Evolutionary conservation across 2,329 filamentous ascomycete species (phyloP).

Genomic region (Aspergillus neoniger): DNA sequence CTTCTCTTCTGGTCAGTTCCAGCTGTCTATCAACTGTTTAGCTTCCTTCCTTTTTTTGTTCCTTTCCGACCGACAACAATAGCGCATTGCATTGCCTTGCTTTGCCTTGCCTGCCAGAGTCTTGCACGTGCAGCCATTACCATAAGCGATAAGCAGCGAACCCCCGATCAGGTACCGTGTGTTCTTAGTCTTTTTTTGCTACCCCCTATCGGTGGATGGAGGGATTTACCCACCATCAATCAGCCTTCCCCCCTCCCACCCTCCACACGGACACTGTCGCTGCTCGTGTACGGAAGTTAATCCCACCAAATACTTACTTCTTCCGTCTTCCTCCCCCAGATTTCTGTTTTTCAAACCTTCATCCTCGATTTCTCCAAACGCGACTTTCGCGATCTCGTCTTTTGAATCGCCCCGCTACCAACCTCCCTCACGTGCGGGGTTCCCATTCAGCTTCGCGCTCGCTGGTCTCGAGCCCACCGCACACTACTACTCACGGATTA

Average conservation of each 20-base stretch:
- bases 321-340: background rate
- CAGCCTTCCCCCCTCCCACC: background rate
- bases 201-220: background rate
- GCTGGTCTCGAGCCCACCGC: slow-evolving; percentile 22
- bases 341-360: too few species aligned
- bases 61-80: background rate
- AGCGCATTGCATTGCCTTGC: background rate
- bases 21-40: background rate
- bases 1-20: background rate
- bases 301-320: slow-evolving; percentile 1
- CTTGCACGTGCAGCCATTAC: background rate
- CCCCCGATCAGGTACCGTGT: background rate
- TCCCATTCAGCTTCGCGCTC: slow-evolving; percentile 17
- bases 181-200: background rate
- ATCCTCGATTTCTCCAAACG: background rate
- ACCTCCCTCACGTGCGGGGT: slow-evolving; percentile 28
- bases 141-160: background rate
- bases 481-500: slow-evolving; percentile 12
- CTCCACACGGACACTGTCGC: background rate
- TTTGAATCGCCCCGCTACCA: slow-evolving; percentile 13
- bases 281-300: background rate
- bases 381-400: background rate
- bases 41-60: background rate
- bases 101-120: background rate
- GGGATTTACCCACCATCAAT: background rate